Evolutionary conservation across 2,329 filamentous ascomycete genomes (phyloP).

Genomic region (Westerdykella sp.): DNA sequence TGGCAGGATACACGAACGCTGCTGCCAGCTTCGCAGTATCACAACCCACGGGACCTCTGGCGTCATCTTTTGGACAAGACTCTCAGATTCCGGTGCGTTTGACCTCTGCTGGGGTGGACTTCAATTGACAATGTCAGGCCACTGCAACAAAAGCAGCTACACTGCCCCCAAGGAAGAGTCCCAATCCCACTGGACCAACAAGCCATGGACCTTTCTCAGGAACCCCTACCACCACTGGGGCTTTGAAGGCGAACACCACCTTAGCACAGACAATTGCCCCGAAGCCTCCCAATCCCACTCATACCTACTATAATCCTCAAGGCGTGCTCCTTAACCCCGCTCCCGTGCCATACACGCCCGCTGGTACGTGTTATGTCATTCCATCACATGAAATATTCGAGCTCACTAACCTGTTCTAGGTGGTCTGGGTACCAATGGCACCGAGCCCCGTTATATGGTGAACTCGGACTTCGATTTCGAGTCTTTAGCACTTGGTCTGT

Average conservation of each 20-base stretch:
- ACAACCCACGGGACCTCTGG: slow-evolving; percentile 28
- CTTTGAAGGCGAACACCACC: slow-evolving; percentile 51
- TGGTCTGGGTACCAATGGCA: slow-evolving; percentile 66
- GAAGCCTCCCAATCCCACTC: slow-evolving; percentile 53
- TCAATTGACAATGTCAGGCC: slow-evolving; percentile 14
- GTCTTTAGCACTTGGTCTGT: slow-evolving; percentile 64
- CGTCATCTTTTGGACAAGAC: slow-evolving; percentile 40
- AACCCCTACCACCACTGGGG: slow-evolving; percentile 62
- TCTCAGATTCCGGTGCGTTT: slow-evolving; percentile 39
- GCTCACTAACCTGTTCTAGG: slow-evolving; percentile 28
- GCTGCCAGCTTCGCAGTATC: slow-evolving; percentile 40
- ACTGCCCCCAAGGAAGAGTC: slow-evolving; percentile 43
- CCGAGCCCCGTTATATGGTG: slow-evolving; percentile 63
- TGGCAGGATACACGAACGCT: slow-evolving; percentile 42
- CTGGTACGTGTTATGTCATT: slow-evolving; percentile 33
- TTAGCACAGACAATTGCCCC: slow-evolving; percentile 54
- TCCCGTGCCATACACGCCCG: slow-evolving; percentile 66
- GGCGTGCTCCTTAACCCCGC: slow-evolving; percentile 61
- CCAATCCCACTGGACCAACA: slow-evolving; percentile 52
- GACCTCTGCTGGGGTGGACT: slow-evolving; percentile 8
- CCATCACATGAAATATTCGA: neutral
- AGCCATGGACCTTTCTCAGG: slow-evolving; percentile 65
- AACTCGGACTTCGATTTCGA: slow-evolving; percentile 76
- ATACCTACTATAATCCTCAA: slow-evolving; percentile 65
- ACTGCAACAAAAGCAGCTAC: slow-evolving; percentile 24